Evolutionary conservation across 768 basidiomycete genomes (phyloP).

Genomic region (Lactarius evosmus): DNA sequence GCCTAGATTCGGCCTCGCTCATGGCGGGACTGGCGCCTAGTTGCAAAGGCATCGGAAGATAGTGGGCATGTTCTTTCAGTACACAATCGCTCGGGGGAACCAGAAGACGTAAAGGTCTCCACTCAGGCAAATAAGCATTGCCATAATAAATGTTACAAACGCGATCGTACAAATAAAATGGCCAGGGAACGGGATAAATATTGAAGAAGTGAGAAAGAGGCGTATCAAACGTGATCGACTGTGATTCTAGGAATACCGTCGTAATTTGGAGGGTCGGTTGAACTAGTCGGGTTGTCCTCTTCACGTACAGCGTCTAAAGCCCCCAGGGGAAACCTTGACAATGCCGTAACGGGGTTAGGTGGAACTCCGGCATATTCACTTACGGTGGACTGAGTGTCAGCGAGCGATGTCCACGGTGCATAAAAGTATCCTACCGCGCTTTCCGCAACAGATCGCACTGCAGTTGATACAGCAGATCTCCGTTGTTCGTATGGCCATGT

Average conservation of each 20-base stretch:
- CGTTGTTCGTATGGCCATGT: background rate
- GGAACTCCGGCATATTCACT: slow-evolving; percentile 4
- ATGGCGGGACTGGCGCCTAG: too few relatives aligned
- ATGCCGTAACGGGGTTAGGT: background rate
- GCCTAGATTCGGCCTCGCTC: too few relatives aligned
- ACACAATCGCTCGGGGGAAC: background rate
- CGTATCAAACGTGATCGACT: background rate
- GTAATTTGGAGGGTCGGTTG: background rate
- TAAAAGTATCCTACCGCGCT: background rate
- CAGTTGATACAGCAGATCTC: background rate
- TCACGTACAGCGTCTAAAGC: background rate
- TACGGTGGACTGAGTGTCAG: background rate
- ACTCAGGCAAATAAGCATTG: background rate
- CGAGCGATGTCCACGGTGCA: background rate
- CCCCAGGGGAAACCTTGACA: background rate
- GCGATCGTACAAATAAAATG: background rate
- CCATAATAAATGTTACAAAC: background rate
- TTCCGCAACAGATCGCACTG: slow-evolving; percentile 3
- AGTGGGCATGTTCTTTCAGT: background rate
- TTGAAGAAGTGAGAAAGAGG: background rate
- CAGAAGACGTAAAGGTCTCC: background rate
- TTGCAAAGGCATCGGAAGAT: too few relatives aligned
- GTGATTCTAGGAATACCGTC: background rate
- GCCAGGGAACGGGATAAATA: too few relatives aligned
- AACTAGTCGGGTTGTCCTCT: background rate